Conservation (phyloP, 768 basidiomycete genomes). For the Lactifluus volemus region DNA sequence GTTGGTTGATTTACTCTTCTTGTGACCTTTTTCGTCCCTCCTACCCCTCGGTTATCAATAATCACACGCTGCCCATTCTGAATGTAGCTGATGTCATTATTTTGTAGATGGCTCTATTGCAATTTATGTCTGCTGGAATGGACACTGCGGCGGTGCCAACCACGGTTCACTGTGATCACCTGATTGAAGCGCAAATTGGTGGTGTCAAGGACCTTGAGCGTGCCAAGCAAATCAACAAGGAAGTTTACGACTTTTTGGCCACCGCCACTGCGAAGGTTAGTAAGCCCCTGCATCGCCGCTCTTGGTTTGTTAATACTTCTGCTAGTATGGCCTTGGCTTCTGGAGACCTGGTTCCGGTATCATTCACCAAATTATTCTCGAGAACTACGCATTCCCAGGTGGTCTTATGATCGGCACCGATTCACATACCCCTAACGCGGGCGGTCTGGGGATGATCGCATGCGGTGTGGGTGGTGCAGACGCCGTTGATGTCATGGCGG, state of each 20-base stretch:
- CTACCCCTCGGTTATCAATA: background rate
- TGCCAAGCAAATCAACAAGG: constrained; percentile 90
- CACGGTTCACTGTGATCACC: constrained; percentile 98
- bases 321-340: constrained; percentile 94
- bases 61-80: background rate
- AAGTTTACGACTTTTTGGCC: constrained; percentile 98
- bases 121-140: constrained; percentile 99
- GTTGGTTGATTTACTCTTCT: constrained; percentile 6
- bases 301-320: background rate
- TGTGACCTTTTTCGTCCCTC: background rate
- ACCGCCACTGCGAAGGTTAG: constrained; percentile 87
- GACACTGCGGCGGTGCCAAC: constrained; percentile 96
- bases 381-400: constrained; percentile 99
- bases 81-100: constrained; percentile 7
- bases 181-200: constrained; percentile 95
- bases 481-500: constrained; percentile 98
- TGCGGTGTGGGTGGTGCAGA: constrained; percentile 99
- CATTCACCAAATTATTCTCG: constrained; percentile 97
- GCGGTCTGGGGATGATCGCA: constrained; percentile 98
- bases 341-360: constrained; percentile 99
- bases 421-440: constrained; percentile 98
- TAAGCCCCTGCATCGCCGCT: background rate
- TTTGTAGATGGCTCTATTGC: constrained; percentile 90
- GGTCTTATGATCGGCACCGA: constrained; percentile 99
- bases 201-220: constrained; percentile 91